phyloP scores from a whole-genome alignment of 495 filamentous ascomycete genomes.

The Cairneyella variabilis region DNA sequence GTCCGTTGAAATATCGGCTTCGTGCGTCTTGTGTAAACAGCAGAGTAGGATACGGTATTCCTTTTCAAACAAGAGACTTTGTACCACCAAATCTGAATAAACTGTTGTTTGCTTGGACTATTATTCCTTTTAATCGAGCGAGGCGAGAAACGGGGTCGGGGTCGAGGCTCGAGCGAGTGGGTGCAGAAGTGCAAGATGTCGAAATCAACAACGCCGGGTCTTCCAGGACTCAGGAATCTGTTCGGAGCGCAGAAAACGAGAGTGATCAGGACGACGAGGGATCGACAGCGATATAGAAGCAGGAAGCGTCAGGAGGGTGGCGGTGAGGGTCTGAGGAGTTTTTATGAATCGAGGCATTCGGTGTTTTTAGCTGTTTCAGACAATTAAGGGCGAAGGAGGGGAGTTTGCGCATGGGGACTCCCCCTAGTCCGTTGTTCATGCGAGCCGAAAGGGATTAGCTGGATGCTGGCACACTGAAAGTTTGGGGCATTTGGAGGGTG shows the following conservation, averaged over 20 bases:
- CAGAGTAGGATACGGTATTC: slow-evolving; percentile 7
- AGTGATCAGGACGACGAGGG: slow-evolving; percentile 15
- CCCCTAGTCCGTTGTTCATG: slow-evolving; percentile 3
- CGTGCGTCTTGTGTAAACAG: slow-evolving; percentile 26
- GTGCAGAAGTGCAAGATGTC: slow-evolving; percentile 1
- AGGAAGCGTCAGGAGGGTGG: slow-evolving; percentile 16
- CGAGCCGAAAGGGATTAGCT: background rate
- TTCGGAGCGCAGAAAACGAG: too few relatives aligned
- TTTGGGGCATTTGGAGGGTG: background rate
- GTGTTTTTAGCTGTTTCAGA: slow-evolving; percentile 25
- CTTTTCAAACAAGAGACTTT: slow-evolving; percentile 18
- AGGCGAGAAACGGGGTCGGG: too few relatives aligned
- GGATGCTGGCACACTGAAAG: slow-evolving; percentile 15
- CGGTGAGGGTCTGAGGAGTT: too few relatives aligned
- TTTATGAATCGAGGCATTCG: slow-evolving; percentile 24
- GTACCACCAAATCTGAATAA: slow-evolving; percentile 25
- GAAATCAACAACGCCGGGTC: too few relatives aligned
- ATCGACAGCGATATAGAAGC: slow-evolving; percentile 5
- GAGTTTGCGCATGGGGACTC: slow-evolving; percentile 11
- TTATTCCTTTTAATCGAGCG: slow-evolving; percentile 12
- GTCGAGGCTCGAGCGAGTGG: too few relatives aligned
- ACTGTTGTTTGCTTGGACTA: slow-evolving; percentile 20
- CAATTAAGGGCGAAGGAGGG: slow-evolving; percentile 10
- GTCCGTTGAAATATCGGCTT: slow-evolving; percentile 14
- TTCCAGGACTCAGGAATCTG: too few relatives aligned